A percentile compares a stretch with the other conserved stretches of the same genome.
Conservation (phyloP, 257 asterid species). For the Marsdenia floribunda region DNA sequence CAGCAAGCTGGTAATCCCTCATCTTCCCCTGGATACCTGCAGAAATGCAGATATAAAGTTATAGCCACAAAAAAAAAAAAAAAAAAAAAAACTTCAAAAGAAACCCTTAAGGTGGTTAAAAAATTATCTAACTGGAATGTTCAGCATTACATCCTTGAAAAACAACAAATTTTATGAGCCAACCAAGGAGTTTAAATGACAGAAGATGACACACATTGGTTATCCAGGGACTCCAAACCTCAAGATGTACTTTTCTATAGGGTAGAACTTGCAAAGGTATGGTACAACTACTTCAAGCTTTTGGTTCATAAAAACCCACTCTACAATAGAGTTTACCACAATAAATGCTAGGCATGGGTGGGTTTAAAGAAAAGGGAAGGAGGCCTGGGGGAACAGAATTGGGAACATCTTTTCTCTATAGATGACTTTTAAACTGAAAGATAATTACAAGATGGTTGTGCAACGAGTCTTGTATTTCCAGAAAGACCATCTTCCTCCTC, state of each 20-base stretch:
- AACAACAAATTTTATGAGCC: not conserved
- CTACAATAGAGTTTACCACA: not conserved
- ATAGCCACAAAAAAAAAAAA: not conserved
- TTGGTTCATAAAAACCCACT: not conserved
- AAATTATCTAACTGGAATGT: not conserved
- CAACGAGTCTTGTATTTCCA: constrained; percentile 82
- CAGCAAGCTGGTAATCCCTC: constrained; percentile 99
- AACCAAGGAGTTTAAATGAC: not conserved
- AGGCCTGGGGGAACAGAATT: not conserved
- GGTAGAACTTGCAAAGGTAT: not conserved
- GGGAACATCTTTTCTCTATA: not conserved
- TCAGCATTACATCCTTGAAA: not conserved
- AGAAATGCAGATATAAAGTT: not conserved
- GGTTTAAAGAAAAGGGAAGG: not conserved
- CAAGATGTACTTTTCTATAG: not conserved
- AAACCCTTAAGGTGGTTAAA: no score
- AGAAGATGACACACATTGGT: not conserved
- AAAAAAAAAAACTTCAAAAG: no score
- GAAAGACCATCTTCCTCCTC: constrained; percentile 74
- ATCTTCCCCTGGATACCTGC: constrained; percentile 98
- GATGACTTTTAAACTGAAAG: constrained; percentile 4
- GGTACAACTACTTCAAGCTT: not conserved
- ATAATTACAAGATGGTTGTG: constrained; percentile 87
- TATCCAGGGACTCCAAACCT: not conserved
- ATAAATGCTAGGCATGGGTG: not conserved